A percentile compares a stretch with the other conserved stretches of the same genome.
These are phyloP conservation scores for Pseudofabraea citricarpa DNA, from an alignment of 2,329 filamentous ascomycete genomes.

Conservation along the genomic window DNA sequence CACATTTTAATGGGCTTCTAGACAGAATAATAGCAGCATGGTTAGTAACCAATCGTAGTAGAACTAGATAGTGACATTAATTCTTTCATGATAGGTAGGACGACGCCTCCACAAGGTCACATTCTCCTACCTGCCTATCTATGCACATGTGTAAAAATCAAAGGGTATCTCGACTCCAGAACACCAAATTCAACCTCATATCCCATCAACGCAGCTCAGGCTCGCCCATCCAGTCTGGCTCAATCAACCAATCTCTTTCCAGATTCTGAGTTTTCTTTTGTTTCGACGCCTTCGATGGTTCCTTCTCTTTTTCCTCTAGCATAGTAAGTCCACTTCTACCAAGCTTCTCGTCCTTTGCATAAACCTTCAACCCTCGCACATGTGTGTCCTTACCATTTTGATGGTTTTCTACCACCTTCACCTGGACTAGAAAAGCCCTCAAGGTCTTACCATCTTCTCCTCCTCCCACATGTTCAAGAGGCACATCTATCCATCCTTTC, in stretches of 20 bases:
- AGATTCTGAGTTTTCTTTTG: constrained; percentile 5
- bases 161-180: neutral
- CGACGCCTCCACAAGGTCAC: no score
- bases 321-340: constrained; percentile 11
- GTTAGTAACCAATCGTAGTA: no score
- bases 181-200: neutral
- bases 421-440: constrained; percentile 83
- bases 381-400: constrained; percentile 99
- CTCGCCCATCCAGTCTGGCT: constrained; percentile 30
- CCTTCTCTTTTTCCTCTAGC: constrained; percentile 7
- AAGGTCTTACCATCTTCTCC: constrained; percentile 67
- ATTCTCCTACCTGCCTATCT: no score
- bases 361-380: constrained; percentile 87
- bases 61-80: no score
- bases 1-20: no score
- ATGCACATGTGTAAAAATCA: neutral
- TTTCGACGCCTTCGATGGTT: constrained; percentile 2
- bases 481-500: constrained; percentile 86
- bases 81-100: no score
- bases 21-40: no score
- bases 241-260: constrained; percentile 17
- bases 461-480: constrained; percentile 55
- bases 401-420: constrained; percentile 91
- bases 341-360: constrained; percentile 35
- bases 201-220: constrained; percentile 24